Percentiles rank a stretch among this genome's conserved stretches.
Conservation (phyloP, 139 green algal species). For the Axilococcus clingmanii region DNA sequence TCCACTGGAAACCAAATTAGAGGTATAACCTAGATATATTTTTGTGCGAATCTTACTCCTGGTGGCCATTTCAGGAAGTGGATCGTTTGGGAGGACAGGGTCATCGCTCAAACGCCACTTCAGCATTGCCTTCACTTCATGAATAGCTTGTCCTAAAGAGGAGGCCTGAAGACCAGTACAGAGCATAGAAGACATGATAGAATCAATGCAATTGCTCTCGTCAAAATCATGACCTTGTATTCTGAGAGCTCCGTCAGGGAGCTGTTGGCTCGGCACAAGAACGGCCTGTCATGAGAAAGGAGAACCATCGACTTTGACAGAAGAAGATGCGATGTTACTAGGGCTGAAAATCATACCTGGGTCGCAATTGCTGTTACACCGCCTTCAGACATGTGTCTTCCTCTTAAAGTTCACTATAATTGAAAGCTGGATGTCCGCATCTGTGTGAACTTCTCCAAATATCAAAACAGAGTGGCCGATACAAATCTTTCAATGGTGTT, state of each 20-base stretch:
- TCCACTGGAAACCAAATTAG: conserved; percentile 88
- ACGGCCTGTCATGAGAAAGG: conserved; percentile 40
- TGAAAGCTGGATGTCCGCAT: too few species aligned
- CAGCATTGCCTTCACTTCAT: conserved; percentile 95
- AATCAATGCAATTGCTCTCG: conserved; percentile 49
- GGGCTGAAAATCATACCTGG: neutral
- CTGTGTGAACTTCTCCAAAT: too few species aligned
- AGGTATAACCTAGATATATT: conserved; percentile 96
- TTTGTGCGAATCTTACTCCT: conserved; percentile 36
- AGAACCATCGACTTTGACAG: too few species aligned
- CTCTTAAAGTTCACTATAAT: too few species aligned
- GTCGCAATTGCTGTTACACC: too few species aligned
- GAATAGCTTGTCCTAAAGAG: conserved; percentile 69
- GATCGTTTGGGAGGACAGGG: conserved; percentile 26
- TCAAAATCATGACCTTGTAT: conserved; percentile 78
- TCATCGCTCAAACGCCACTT: conserved; percentile 43
- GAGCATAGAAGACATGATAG: conserved; percentile 68
- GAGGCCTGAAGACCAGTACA: conserved; percentile 84
- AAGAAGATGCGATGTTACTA: neutral
- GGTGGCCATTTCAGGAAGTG: conserved; percentile 17
- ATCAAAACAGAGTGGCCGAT: too few species aligned
- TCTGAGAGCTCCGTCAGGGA: conserved; percentile 33
- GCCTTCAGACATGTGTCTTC: too few species aligned
- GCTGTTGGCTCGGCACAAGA: conserved; percentile 38
- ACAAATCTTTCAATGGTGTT: too few species aligned